A percentile compares a stretch with the other conserved stretches of the same genome.
phyloP scores from a whole-genome alignment of 768 basidiomycete genomes.

The Heimioporus sp. region DNA sequence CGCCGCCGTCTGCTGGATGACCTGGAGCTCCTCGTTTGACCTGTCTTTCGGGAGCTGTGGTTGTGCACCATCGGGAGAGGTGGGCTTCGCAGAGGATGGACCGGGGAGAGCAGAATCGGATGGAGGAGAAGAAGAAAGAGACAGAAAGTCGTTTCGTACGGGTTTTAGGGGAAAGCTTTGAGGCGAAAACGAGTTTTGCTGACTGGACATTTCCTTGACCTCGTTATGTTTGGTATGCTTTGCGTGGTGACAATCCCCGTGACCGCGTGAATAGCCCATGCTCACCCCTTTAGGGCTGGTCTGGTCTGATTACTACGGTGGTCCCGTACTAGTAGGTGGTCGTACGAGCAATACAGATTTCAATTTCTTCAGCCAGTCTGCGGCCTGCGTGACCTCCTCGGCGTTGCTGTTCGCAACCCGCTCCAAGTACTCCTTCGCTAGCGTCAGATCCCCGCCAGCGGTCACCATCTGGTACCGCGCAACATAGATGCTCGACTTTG shows the following conservation, averaged over 20 bases:
- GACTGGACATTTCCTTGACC: conserved; percentile 33
- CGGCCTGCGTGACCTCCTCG: conserved; percentile 74
- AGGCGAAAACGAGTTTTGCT: conserved; percentile 26
- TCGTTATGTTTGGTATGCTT: conserved; percentile 39
- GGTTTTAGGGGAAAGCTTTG: conserved; percentile 27
- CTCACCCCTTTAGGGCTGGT: conserved; percentile 33
- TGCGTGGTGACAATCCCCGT: conserved; percentile 34
- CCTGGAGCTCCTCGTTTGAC: conserved; percentile 50
- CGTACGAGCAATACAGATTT: conserved; percentile 35
- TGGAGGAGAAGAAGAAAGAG: background rate
- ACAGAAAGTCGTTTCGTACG: conserved; percentile 1
- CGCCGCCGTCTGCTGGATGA: conserved; percentile 43
- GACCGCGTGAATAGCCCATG: conserved; percentile 33
- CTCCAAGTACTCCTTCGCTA: conserved; percentile 75
- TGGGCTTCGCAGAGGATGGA: conserved; percentile 22
- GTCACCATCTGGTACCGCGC: conserved; percentile 73
- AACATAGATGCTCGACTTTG: conserved; percentile 81
- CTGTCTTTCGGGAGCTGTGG: conserved; percentile 32
- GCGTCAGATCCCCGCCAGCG: conserved; percentile 58
- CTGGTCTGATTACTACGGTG: conserved; percentile 11
- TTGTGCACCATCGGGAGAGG: conserved; percentile 22
- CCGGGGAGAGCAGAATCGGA: conserved; percentile 17
- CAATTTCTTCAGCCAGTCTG: conserved; percentile 65
- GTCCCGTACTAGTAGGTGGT: background rate
- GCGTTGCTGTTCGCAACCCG: conserved; percentile 75